Base-by-base conservation (phyloP, 352 stramenopile species). In the Pythium insidiosum region DNA sequence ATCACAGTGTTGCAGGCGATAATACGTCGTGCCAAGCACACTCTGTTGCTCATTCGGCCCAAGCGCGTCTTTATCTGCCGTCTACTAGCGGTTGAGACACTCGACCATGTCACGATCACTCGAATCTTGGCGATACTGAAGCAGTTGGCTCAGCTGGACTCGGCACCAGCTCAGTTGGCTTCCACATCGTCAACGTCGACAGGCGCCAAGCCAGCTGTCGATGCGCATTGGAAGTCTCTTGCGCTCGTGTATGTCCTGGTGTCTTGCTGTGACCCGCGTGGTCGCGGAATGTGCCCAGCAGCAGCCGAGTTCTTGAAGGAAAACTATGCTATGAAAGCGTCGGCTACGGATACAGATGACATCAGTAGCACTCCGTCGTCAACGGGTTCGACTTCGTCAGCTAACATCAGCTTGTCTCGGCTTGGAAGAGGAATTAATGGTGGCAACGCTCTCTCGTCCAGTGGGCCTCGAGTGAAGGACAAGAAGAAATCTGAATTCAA, bases 251-350 rank as follows among this genome's bases (percentile, higher is more conserved):
- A 84, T 47, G 53, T 86, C 23, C 44, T 90, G 2, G 56, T 88
- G 18, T 75, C 80, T 19, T 85, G 71, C 18, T 89, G 74, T 54
- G 75, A 93, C 50, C 75, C 77, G 15, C 85, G 82, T 34, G 77
- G 79, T 2, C 76, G 69, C 56, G 75, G 80, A 1, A 90, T 93
- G 75, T 84, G 71, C 28, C 43, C 74, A 13, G 65, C 71, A 23
- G 65, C 70, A 9, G 75, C 80, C 25, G 71, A 84, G 45, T 93
- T 93, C 52, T 55, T 93, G 4, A 77, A 81, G 22, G 73, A 86
- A 30, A 71, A 76, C 31, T 79, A 66, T 33, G 28, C 28, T 13
- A 33, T 33, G 28, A 9, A 9, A 33, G 9, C 15, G 28, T 33
- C 1, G 15, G 9, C 28, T 15, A 29, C 22, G 40, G 20, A 46